Conservation (phyloP, 1,284 basidiomycete genomes). For the Malassezia sympodialis region DNA sequence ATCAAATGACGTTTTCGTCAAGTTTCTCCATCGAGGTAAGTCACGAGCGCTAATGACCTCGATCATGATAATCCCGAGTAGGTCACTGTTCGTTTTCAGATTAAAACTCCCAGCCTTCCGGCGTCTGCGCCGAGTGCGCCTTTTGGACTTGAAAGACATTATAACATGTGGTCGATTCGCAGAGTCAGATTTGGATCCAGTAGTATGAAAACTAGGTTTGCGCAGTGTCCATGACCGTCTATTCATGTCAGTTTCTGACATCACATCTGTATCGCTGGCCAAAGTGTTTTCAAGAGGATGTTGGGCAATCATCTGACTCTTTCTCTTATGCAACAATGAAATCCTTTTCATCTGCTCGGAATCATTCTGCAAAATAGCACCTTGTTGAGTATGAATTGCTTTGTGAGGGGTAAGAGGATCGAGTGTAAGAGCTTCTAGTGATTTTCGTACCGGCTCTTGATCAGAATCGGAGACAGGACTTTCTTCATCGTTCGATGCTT, state of each 20-base stretch:
- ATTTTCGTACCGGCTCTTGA: not conserved
- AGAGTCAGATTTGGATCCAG: not conserved
- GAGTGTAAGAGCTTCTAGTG: not conserved
- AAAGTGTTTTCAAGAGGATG: not conserved
- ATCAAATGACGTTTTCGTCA: conserved; percentile 62
- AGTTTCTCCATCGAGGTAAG: conserved; percentile 72
- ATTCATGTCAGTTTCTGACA: not conserved
- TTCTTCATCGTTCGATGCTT: not conserved
- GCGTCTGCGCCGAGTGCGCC: not conserved
- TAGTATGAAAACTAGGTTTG: not conserved
- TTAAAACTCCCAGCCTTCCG: conserved; percentile 17
- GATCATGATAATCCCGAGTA: conserved; percentile 85
- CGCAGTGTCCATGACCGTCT: not conserved
- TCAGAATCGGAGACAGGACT: not conserved
- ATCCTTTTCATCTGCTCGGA: not conserved
- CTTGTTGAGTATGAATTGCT: not conserved
- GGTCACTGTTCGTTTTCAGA: conserved; percentile 63
- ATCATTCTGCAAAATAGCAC: not conserved
- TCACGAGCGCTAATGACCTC: conserved; percentile 64
- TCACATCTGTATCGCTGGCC: not conserved
- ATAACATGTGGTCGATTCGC: not conserved
- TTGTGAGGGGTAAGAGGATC: not conserved
- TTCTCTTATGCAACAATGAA: not conserved
- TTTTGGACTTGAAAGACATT: not conserved
- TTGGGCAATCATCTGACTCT: not conserved